Evolutionary conservation across 2,329 filamentous ascomycete species (phyloP).

Genomic region (Atkinsonella texensis): DNA sequence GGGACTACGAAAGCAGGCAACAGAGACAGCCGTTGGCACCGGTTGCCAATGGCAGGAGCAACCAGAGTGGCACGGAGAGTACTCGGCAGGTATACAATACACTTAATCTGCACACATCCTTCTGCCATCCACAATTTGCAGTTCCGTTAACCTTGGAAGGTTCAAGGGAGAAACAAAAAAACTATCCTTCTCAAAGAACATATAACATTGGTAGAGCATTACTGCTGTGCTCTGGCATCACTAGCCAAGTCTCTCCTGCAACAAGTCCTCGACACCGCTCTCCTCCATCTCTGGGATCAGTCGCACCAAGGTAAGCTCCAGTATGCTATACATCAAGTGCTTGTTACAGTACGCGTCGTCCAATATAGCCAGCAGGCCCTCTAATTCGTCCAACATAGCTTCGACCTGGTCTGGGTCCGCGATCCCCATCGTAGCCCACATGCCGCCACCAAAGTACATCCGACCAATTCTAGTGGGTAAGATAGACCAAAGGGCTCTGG

Average conservation of each 20-base stretch:
- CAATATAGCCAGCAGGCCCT: conserved; percentile 60
- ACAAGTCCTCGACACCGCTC: conserved; percentile 56
- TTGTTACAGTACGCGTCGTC: conserved; percentile 84
- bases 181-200: not conserved
- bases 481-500: conserved; percentile 42
- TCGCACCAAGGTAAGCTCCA: conserved; percentile 72
- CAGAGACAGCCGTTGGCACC: not conserved
- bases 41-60: not conserved
- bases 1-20: not conserved
- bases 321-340: conserved; percentile 69
- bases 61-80: not conserved
- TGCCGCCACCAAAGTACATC: conserved; percentile 36
- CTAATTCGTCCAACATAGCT: conserved; percentile 43
- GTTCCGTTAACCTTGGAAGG: not conserved
- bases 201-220: not conserved
- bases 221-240: not conserved
- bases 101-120: not conserved
- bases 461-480: conserved; percentile 34
- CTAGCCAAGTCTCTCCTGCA: conserved; percentile 53
- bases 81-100: not conserved
- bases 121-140: not conserved
- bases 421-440: conserved; percentile 15
- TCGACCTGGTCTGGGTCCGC: conserved; percentile 21
- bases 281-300: conserved; percentile 75
- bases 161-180: too few relatives aligned